Conservation (phyloP, 2,329 filamentous ascomycete genomes). For the Xylaria sp. region DNA sequence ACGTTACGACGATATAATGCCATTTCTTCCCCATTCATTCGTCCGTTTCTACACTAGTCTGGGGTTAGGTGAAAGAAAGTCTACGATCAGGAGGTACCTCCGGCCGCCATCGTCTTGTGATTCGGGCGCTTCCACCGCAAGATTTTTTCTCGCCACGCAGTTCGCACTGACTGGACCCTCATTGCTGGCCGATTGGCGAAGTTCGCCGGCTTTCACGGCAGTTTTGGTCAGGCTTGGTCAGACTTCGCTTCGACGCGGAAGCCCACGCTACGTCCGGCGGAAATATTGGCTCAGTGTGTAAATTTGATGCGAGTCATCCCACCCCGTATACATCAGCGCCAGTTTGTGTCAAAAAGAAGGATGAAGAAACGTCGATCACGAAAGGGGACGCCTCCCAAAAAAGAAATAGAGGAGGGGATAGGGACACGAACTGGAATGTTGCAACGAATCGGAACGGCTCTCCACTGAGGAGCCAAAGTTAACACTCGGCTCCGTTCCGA, state of each 20-base stretch:
- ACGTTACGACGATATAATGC: constrained; percentile 4
- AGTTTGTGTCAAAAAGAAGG: constrained; percentile 24
- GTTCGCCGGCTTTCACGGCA: neutral
- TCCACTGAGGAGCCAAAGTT: constrained; percentile 32
- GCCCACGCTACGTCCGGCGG: constrained; percentile 3
- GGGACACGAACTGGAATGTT: constrained; percentile 9
- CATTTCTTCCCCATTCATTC: constrained; percentile 20
- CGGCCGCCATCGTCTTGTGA: constrained; percentile 17
- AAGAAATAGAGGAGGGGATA: constrained; percentile 22
- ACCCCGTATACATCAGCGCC: constrained; percentile 19
- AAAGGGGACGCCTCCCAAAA: constrained; percentile 27
- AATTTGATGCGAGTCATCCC: neutral
- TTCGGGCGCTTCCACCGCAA: constrained; percentile 3
- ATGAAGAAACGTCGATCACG: constrained; percentile 36
- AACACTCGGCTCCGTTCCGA: constrained; percentile 45
- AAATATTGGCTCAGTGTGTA: constrained; percentile 11
- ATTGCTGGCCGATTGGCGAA: neutral
- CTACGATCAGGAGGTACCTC: constrained; percentile 20
- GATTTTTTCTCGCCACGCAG: neutral
- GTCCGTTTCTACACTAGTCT: constrained; percentile 11
- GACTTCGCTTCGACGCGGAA: neutral
- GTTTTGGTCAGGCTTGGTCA: neutral
- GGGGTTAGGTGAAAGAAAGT: constrained; percentile 3
- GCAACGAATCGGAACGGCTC: constrained; percentile 37
- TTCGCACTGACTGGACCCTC: neutral